Evolutionary conservation across 2,329 filamentous ascomycete genomes (phyloP), one percentile per base, ranked within the genome.

Genomic region (Tympanopsis confertula): DNA sequence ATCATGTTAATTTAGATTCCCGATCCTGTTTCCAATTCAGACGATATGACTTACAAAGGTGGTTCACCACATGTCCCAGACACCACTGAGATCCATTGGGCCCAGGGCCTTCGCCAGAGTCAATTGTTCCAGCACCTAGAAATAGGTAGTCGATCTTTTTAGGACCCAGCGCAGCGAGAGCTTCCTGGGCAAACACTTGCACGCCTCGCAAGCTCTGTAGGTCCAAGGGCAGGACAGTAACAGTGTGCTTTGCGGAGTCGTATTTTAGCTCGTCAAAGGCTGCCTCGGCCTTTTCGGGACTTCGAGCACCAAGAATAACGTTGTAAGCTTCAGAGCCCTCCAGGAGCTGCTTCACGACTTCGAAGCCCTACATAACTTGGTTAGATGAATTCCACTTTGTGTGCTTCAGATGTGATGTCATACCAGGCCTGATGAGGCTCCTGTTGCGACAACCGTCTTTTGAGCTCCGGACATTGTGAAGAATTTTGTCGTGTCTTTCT

Each of bases 1-100:
- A 2, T 13, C 3, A 24, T 13, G 26, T 28, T 18, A 26, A 32
- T 13, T 20, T n/a, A 20, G n/a, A 5, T 2, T 20, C 22, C 19
- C 2, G 13, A n/a, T 4, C 20, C 24, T 3, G 13, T 4, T 10
- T 2, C 12, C 10, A 5, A 3, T 12, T n/a, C 28, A 7, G 12
- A 28, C 14, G 38, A 14, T 10, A 7, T 4, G 17, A 17, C 61
- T 45, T 38, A 71, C 68, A 26, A 7, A 26, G 22, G 22, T 26
- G 22, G 22, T 26, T 26, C 22, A 26, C 22, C 22, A 26, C 22
- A 26, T 26, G n/a, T n/a, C 7, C 22, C 22, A n/a, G 65, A 45
- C 63, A 66, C 69, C 69, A 73, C 45, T 63, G 63, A 2, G 61
- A 65, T 2, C 62, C 63, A 37, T 59, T 44, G 0, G 59, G 56